Evolutionary conservation across 768 basidiomycete species (phyloP).

Genomic region (Lanmaoa rubissima): DNA sequence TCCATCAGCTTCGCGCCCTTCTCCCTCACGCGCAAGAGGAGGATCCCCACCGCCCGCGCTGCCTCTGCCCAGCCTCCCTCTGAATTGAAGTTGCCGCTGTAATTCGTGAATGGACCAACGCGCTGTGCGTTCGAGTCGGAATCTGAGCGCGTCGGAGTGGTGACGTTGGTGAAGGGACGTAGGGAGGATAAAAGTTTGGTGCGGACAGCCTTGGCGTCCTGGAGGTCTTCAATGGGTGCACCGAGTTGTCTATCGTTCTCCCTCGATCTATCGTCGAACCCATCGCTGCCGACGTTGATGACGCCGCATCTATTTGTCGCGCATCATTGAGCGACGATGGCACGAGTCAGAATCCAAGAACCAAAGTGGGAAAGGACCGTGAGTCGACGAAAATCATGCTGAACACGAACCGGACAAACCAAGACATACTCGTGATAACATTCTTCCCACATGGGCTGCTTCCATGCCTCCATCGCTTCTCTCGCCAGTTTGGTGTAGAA

Average conservation of each 20-base stretch:
- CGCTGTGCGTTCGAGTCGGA: not conserved
- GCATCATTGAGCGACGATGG: not conserved
- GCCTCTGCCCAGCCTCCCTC: conserved; percentile 89
- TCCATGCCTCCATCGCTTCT: conserved; percentile 79
- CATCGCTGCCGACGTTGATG: conserved; percentile 20
- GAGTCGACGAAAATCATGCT: not conserved
- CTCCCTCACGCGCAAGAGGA: conserved; percentile 54
- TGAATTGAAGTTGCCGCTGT: conserved; percentile 64
- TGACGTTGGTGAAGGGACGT: not conserved
- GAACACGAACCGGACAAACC: not conserved
- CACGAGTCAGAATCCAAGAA: not conserved
- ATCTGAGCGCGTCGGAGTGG: not conserved
- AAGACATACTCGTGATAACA: conserved; percentile 77
- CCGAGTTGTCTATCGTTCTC: conserved; percentile 63
- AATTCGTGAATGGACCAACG: conserved; percentile 19
- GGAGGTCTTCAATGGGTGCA: conserved; percentile 40
- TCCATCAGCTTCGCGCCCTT: conserved; percentile 56
- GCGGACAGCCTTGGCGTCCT: conserved; percentile 13
- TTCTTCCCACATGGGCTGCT: conserved; percentile 62
- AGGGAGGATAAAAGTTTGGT: conserved; percentile 19
- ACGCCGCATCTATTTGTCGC: conserved; percentile 24
- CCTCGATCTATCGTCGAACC: conserved; percentile 55
- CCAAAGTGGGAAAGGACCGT: not conserved
- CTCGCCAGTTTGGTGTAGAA: conserved; percentile 71
- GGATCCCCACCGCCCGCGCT: conserved; percentile 53